Evolutionary conservation across 495 filamentous ascomycete species (phyloP).

Genomic region (Lophiostoma macrostomum): DNA sequence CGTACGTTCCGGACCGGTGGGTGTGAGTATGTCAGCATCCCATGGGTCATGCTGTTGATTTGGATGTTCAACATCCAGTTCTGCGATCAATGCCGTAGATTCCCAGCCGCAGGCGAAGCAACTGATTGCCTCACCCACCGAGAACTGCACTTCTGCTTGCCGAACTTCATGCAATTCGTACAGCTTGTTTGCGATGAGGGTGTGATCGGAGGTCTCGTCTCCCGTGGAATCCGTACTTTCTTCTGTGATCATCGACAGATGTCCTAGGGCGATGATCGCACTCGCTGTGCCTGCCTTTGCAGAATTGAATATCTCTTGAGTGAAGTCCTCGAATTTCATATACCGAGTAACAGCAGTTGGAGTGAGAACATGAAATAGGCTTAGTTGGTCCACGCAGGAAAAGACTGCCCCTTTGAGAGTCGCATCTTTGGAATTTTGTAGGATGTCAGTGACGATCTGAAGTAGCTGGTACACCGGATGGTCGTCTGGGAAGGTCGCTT

Average conservation of each 20-base stretch:
- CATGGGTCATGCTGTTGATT: conserved; percentile 23
- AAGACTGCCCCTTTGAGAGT: conserved; percentile 59
- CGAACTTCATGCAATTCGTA: conserved; percentile 76
- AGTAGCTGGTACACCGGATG: conserved; percentile 43
- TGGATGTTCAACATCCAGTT: conserved; percentile 59
- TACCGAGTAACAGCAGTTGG: conserved; percentile 42
- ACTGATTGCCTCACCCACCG: conserved; percentile 80
- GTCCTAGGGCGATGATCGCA: conserved; percentile 72
- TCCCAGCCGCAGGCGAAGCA: conserved; percentile 77
- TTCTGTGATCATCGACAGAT: conserved; percentile 56
- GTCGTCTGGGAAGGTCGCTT: conserved; percentile 37
- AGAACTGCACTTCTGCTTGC: conserved; percentile 81
- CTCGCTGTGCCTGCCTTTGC: conserved; percentile 80
- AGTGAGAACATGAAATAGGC: conserved; percentile 61
- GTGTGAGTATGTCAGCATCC: conserved; percentile 17
- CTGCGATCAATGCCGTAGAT: conserved; percentile 57
- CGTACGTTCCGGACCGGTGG: conserved; percentile 39
- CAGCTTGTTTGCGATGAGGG: conserved; percentile 57
- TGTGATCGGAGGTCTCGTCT: conserved; percentile 35
- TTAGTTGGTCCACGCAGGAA: conserved; percentile 68
- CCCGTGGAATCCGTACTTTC: conserved; percentile 38
- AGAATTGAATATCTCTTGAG: conserved; percentile 58
- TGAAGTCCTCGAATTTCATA: conserved; percentile 45
- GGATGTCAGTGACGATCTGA: conserved; percentile 45
- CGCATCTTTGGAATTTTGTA: conserved; percentile 53